Evolutionary conservation across 192 early-diverging fungal species (phyloP).

Genomic region (Linnemannia elongata): DNA sequence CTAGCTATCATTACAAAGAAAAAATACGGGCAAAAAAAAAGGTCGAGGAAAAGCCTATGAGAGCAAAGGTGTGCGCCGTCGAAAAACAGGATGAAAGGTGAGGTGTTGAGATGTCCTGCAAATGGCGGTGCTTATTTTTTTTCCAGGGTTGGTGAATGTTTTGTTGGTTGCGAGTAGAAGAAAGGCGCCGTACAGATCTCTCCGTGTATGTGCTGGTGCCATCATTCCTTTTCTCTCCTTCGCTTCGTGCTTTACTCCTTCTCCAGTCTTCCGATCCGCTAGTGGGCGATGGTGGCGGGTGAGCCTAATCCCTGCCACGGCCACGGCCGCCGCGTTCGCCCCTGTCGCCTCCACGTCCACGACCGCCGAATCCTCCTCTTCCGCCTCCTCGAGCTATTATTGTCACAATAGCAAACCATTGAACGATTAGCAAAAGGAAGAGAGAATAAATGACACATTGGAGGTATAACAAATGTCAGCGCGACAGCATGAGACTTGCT

Average conservation of each 20-base stretch:
- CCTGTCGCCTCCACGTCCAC: slow-evolving; percentile 42
- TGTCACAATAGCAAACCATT: background rate
- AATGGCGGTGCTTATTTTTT: background rate
- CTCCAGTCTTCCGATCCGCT: slow-evolving; percentile 6
- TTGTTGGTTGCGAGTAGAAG: background rate
- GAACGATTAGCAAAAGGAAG: background rate
- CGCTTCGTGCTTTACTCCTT: background rate
- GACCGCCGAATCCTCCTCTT: slow-evolving; percentile 48
- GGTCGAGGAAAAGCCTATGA: background rate
- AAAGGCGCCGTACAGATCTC: background rate
- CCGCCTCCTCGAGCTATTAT: slow-evolving; percentile 43
- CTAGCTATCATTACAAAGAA: slow-evolving; percentile 3
- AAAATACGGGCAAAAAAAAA: background rate
- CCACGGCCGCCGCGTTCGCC: slow-evolving; percentile 45
- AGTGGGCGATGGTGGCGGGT: background rate
- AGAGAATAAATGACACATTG: background rate
- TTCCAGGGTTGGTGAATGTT: background rate
- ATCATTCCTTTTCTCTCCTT: background rate
- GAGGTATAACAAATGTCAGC: no score
- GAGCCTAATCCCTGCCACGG: slow-evolving; percentile 45
- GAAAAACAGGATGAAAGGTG: background rate
- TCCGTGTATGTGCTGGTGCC: background rate
- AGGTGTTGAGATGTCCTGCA: background rate
- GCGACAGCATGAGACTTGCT: no score
- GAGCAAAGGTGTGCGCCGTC: background rate